A percentile compares a stretch with the other conserved stretches of the same genome.
phyloP scores from a whole-genome alignment of 106 monocot genomes.

The Acorus calamus region DNA sequence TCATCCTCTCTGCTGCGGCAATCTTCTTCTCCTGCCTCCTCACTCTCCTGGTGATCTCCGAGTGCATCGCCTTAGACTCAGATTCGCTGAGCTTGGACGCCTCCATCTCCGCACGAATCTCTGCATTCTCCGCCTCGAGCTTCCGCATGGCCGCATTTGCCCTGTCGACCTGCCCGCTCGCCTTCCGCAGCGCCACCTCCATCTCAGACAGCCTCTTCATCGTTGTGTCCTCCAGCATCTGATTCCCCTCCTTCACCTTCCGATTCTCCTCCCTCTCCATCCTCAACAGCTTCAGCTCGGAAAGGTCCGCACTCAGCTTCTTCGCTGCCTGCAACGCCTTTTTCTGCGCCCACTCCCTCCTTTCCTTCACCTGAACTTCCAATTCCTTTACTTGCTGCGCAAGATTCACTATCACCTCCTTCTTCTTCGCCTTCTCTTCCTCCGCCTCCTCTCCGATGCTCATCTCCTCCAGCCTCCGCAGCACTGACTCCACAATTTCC shows the following conservation, averaged over 20 bases:
- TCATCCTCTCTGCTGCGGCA: slow-evolving; percentile 65
- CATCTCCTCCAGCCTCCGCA: slow-evolving; percentile 42
- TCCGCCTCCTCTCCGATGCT: slow-evolving; percentile 32
- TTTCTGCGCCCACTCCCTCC: slow-evolving; percentile 86
- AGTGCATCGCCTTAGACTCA: slow-evolving; percentile 34
- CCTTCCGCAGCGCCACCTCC: slow-evolving; percentile 72
- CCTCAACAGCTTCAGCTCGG: slow-evolving; percentile 50
- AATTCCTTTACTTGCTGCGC: slow-evolving; percentile 49
- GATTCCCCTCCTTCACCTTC: slow-evolving; percentile 56
- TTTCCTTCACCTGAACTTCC: slow-evolving; percentile 61
- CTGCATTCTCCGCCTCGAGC: slow-evolving; percentile 77
- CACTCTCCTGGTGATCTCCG: slow-evolving; percentile 58
- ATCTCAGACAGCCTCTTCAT: slow-evolving; percentile 69
- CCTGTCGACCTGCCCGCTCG: slow-evolving; percentile 70
- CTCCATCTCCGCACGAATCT: slow-evolving; percentile 91
- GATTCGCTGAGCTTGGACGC: slow-evolving; percentile 69
- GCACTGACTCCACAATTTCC: slow-evolving; percentile 34
- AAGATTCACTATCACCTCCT: slow-evolving; percentile 48
- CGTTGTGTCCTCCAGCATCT: slow-evolving; percentile 55
- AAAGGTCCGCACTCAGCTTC: slow-evolving; percentile 65
- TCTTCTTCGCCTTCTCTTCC: slow-evolving; percentile 31
- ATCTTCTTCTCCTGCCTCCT: slow-evolving; percentile 57
- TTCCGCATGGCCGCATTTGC: slow-evolving; percentile 51
- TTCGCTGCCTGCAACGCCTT: slow-evolving; percentile 83
- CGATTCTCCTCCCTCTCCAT: slow-evolving; percentile 70